phyloP scores from a whole-genome alignment of 495 filamentous ascomycete species.

The Neurospora tetraspora region DNA sequence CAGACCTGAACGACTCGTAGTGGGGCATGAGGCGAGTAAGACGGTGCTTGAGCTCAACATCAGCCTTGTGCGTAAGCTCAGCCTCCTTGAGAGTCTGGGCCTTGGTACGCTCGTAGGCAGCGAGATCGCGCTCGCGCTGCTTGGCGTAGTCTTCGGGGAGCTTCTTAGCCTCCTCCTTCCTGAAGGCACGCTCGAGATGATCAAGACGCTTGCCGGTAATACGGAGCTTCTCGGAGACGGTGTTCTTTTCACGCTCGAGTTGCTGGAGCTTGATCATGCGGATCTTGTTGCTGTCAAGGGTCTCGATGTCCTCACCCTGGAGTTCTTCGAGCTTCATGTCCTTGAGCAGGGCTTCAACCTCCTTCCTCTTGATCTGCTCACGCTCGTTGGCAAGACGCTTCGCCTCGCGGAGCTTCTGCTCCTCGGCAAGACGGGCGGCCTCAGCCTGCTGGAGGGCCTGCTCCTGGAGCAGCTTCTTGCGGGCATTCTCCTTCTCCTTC shows the following conservation, averaged over 20 bases:
- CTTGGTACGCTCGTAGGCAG: conserved; percentile 68
- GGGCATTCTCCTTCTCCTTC: conserved; percentile 87
- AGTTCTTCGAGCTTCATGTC: conserved; percentile 84
- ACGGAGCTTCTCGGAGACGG: conserved; percentile 76
- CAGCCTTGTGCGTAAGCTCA: conserved; percentile 76
- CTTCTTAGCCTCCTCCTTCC: conserved; percentile 90
- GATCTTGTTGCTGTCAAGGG: conserved; percentile 79
- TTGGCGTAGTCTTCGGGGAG: conserved; percentile 74
- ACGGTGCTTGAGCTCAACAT: conserved; percentile 85
- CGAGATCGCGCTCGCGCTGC: conserved; percentile 72
- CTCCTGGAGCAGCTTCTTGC: conserved; percentile 68
- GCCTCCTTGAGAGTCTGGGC: conserved; percentile 67
- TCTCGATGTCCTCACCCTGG: conserved; percentile 64
- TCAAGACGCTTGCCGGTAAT: conserved; percentile 93
- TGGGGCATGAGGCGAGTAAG: conserved; percentile 66
- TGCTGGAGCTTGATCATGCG: conserved; percentile 90
- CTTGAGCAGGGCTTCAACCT: conserved; percentile 90
- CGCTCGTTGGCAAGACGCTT: conserved; percentile 84
- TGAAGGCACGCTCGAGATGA: conserved; percentile 92
- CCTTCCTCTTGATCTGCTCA: conserved; percentile 82
- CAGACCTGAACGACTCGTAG: conserved; percentile 73
- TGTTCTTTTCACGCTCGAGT: conserved; percentile 96
- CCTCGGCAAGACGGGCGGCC: conserved; percentile 73
- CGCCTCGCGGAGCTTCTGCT: conserved; percentile 81
- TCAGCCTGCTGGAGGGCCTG: conserved; percentile 84